These are phyloP conservation scores for Amphirosellinia nigrospora DNA, from an alignment of 495 filamentous ascomycete species.

Conservation along the genomic window DNA sequence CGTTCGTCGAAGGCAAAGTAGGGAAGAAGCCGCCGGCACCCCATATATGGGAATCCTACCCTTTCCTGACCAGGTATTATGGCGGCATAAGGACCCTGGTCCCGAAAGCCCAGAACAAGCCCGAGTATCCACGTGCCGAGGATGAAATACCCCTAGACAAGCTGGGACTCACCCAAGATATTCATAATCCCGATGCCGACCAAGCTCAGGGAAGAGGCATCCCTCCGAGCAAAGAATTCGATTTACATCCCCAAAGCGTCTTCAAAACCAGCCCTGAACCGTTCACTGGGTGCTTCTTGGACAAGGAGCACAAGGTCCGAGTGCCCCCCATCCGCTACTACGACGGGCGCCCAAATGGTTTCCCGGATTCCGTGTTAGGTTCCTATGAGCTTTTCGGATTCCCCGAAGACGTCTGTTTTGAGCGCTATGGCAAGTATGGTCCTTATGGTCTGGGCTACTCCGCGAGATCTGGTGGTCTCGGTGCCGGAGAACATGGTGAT, in stretches of 20 bases:
- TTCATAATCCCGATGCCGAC: slow-evolving; percentile 33
- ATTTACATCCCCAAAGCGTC: slow-evolving; percentile 43
- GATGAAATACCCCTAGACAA: slow-evolving; percentile 50
- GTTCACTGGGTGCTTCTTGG: slow-evolving; percentile 75
- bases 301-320: slow-evolving; percentile 63
- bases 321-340: slow-evolving; percentile 74
- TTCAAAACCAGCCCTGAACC: slow-evolving; percentile 35
- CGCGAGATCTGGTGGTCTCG: slow-evolving; percentile 74
- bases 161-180: slow-evolving; percentile 35
- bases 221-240: slow-evolving; percentile 61
- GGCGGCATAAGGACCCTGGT: slow-evolving; percentile 77
- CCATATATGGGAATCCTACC: slow-evolving; percentile 81
- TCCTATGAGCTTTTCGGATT: slow-evolving; percentile 81
- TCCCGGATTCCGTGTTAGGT: slow-evolving; percentile 82
- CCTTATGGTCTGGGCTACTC: slow-evolving; percentile 91
- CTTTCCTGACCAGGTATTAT: slow-evolving; percentile 82
- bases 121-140: slow-evolving; percentile 74
- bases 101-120: slow-evolving; percentile 62
- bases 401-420: slow-evolving; percentile 90
- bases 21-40: slow-evolving; percentile 45
- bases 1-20: slow-evolving; percentile 61
- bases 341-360: slow-evolving; percentile 74
- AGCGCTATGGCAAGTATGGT: slow-evolving; percentile 85
- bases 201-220: slow-evolving; percentile 41
- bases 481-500: slow-evolving; percentile 79